Base-by-base conservation (phyloP, 2,329 filamentous ascomycete species). In the Xylaria sp. region DNA sequence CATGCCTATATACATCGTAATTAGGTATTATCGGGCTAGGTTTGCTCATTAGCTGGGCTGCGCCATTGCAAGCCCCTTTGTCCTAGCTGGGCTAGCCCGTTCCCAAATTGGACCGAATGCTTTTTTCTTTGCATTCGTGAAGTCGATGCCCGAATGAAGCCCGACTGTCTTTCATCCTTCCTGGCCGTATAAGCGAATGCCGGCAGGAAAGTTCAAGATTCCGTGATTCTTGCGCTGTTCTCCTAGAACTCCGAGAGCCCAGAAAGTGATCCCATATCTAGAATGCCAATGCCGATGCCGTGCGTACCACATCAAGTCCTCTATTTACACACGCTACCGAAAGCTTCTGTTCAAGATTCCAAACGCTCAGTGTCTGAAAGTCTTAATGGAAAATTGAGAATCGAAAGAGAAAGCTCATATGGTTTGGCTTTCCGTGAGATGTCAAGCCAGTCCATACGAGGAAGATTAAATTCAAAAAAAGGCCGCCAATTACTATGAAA, bases 301-400 rank as follows among this genome's bases (percentile, higher is more conserved):
- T 82, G 79, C 80, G 81, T 81, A 81, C 81, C 80, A 83, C 80
- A 81, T 81, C 78, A 81, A 80, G 78, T 78, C 77, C 78, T 83
- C 77, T 83, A 84, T 84, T 79, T 83, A 83, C 80, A 83, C 77
- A 78, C 73, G 76, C 77, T 77, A 76, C 76, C 72, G 68, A 73
- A 77, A 78, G 74, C 77, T 73, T 71, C 72, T 76, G 67, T 74
- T 72, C 73, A 73, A 76, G 75, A 74, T 73, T 27, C 67, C 69
- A 73, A 72, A 73, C 74, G 72, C 73, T 69, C 68, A 73, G 73
- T 68, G 71, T 69, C 72, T 66, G 69, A 68, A 72, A 66, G 66
- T 75, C 73, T 72, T 75, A 70, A 75, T 73, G 63, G 61, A 69
- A 68, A 71, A 67, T 72, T 63, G 71, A 72, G 73, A 77, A 76